A percentile compares a stretch with the other conserved stretches of the same genome.
These are phyloP conservation scores for Phytophthora pistaciae DNA, from an alignment of 352 stramenopile genomes.

Conservation along the genomic window DNA sequence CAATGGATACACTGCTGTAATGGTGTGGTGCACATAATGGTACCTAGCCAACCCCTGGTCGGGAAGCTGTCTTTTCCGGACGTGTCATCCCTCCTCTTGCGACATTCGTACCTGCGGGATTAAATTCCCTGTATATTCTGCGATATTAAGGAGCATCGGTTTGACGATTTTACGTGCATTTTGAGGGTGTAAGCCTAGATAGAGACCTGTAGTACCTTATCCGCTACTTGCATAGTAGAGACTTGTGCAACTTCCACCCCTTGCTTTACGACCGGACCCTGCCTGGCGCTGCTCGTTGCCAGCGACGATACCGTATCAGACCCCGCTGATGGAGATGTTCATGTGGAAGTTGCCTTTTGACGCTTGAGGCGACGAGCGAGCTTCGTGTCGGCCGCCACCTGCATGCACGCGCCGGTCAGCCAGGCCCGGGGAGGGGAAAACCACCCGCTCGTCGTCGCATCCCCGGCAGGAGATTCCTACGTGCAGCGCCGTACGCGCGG, in stretches of 20 bases:
- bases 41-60: conserved; percentile 18
- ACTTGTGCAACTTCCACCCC: not conserved
- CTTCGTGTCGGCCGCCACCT: not conserved
- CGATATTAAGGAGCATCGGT: too few species aligned
- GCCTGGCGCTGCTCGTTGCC: too few species aligned
- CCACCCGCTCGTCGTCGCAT: conserved; percentile 14
- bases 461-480: conserved; percentile 1
- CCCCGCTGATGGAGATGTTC: not conserved
- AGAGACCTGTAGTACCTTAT: not conserved
- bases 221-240: not conserved
- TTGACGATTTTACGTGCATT: too few species aligned
- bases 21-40: not conserved
- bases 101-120: not conserved
- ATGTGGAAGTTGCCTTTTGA: conserved; percentile 8
- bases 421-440: conserved; percentile 17
- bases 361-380: not conserved
- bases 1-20: not conserved
- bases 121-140: not conserved
- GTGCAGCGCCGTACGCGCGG: conserved; percentile 27
- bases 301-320: not conserved
- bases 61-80: not conserved
- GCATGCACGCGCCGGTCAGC: not conserved
- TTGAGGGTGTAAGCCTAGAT: not conserved
- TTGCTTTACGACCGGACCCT: not conserved
- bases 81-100: conserved; percentile 19